Conservation (phyloP, 2,329 filamentous ascomycete genomes). For the Exophiala calicioides region DNA sequence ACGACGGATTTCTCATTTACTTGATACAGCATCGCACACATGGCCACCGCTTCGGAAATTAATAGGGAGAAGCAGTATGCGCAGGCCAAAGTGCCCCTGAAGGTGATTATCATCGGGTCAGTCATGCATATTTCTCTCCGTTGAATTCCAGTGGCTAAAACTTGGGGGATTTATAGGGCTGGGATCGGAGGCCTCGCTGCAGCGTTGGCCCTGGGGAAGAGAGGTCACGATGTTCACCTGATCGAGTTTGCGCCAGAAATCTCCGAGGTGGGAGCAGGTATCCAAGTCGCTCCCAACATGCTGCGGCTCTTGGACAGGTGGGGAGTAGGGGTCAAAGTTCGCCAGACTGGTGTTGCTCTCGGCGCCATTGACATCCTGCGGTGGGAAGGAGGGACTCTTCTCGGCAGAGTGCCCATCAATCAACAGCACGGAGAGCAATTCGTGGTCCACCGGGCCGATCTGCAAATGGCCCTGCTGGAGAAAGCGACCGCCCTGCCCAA, state of each 20-base stretch:
- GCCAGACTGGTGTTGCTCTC: conserved; percentile 32
- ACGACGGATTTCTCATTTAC: background rate
- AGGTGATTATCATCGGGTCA: conserved; percentile 22
- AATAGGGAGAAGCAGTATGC: conserved; percentile 22
- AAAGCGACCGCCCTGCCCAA: conserved; percentile 39
- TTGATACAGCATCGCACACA: background rate
- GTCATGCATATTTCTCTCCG: too few relatives aligned
- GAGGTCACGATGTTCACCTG: conserved; percentile 37
- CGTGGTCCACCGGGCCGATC: conserved; percentile 37
- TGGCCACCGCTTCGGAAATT: conserved; percentile 9
- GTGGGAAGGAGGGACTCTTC: conserved; percentile 34
- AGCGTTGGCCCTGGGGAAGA: conserved; percentile 36
- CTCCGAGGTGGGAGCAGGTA: conserved; percentile 51
- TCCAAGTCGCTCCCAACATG: conserved; percentile 33
- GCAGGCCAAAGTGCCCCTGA: conserved; percentile 10
- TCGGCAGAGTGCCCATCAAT: conserved; percentile 31
- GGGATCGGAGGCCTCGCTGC: conserved; percentile 38
- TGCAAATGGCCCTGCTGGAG: conserved; percentile 31
- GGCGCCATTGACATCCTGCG: conserved; percentile 44
- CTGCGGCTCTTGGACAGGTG: conserved; percentile 26
- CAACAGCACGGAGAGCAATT: conserved; percentile 49
- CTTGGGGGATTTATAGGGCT: conserved; percentile 11
- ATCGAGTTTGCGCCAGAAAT: conserved; percentile 72
- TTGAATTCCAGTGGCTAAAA: too few relatives aligned
- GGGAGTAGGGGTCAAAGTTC: conserved; percentile 20